phyloP scores from a whole-genome alignment of 495 filamentous ascomycete genomes.

The Talaromyces wortmannii region DNA sequence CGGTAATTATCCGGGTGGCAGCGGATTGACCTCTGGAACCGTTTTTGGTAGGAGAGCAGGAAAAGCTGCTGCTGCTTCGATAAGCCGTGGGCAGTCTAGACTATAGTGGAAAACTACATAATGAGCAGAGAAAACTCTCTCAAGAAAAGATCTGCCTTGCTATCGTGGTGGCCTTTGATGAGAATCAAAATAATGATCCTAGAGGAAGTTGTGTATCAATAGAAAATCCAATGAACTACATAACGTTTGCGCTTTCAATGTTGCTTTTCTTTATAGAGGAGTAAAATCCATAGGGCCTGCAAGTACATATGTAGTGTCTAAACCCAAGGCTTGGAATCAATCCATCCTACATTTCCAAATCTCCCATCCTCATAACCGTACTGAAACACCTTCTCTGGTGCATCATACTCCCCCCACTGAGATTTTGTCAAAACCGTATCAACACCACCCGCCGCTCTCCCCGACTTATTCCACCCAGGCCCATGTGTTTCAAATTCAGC shows the following conservation, averaged over 20 bases:
- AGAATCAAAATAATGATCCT: too few relatives aligned
- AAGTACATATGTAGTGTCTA: not conserved
- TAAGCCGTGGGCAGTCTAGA: not conserved
- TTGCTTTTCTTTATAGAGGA: too few relatives aligned
- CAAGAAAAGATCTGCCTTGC: too few relatives aligned
- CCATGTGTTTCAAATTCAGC: constrained; percentile 49
- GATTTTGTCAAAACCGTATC: constrained; percentile 31
- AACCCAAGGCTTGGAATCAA: constrained; percentile 28
- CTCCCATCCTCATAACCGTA: constrained; percentile 26
- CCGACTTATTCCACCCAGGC: constrained; percentile 47
- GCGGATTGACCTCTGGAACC: constrained; percentile 51
- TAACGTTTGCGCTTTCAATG: too few relatives aligned
- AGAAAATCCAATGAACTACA: too few relatives aligned
- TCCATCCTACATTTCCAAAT: constrained; percentile 46
- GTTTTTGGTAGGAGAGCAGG: constrained; percentile 52
- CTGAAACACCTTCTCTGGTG: constrained; percentile 48
- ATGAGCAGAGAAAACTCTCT: too few relatives aligned
- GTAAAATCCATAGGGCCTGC: not conserved
- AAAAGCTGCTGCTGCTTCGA: constrained; percentile 21
- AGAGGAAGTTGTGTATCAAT: too few relatives aligned
- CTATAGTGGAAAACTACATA: not conserved
- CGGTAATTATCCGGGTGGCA: constrained; percentile 58
- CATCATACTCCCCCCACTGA: constrained; percentile 34
- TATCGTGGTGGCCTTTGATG: too few relatives aligned
- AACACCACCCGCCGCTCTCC: constrained; percentile 29